A percentile compares a stretch with the other conserved stretches of the same genome.
Evolutionary conservation across 2,329 filamentous ascomycete species (phyloP).

Genomic region (Phoma sp.): DNA sequence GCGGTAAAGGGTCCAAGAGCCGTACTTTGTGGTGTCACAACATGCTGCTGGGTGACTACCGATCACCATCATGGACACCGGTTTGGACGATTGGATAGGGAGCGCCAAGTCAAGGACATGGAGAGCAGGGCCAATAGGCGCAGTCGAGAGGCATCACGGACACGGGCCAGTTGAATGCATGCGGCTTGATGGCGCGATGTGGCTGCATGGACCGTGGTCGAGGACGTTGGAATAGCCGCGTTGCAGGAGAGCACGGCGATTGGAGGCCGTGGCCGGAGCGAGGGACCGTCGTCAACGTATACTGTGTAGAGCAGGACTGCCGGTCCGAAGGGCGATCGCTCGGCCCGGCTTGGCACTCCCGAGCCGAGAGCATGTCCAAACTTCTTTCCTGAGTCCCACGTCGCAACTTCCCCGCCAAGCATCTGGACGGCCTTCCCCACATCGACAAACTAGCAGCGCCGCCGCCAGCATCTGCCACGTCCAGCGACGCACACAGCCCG

Average conservation of each 20-base stretch:
- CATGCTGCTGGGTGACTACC: constrained; percentile 8
- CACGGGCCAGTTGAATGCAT: constrained; percentile 2
- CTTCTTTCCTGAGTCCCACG: constrained; percentile 7
- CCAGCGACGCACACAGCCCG: background rate
- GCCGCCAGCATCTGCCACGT: constrained; percentile 5
- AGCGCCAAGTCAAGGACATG: background rate
- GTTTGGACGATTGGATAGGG: constrained; percentile 4
- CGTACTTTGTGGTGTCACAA: constrained; percentile 2
- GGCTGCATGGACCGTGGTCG: constrained; percentile 15
- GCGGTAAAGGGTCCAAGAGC: constrained; percentile 1
- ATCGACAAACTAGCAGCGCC: constrained; percentile 13
- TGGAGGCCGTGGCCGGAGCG: constrained; percentile 14
- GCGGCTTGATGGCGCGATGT: constrained; percentile 11
- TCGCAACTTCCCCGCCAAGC: constrained; percentile 21
- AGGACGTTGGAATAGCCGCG: constrained; percentile 17
- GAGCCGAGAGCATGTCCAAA: constrained; percentile 2
- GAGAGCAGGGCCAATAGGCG: background rate
- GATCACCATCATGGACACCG: constrained; percentile 1
- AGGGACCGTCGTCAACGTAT: background rate
- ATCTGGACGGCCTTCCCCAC: constrained; percentile 12
- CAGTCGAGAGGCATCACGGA: constrained; percentile 4
- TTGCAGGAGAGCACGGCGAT: constrained; percentile 13
- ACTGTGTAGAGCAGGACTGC: background rate
- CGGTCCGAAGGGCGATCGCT: constrained; percentile 9
- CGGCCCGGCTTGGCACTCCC: constrained; percentile 6